phyloP scores from a whole-genome alignment of 2,329 filamentous ascomycete species.

The Herpotrichia juniperi region DNA sequence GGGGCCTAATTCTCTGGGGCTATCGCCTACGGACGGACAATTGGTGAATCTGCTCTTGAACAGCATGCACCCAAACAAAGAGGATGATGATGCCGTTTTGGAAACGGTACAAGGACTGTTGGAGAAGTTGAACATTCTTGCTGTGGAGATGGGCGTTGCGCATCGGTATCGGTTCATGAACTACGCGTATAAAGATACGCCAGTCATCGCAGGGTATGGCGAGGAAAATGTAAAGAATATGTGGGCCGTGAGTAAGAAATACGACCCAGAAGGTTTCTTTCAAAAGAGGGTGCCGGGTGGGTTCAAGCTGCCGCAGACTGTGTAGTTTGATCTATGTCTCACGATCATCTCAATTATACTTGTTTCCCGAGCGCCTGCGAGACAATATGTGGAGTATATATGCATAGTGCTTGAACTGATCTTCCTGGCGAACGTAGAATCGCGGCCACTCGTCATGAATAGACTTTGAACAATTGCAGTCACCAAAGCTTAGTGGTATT shows the following conservation, averaged over 20 bases:
- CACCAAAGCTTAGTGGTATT: no score
- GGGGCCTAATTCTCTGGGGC: background rate
- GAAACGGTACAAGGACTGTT: slow-evolving; percentile 6
- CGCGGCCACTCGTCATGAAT: no score
- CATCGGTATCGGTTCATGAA: slow-evolving; percentile 29
- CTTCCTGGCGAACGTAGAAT: no score
- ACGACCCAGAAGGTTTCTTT: slow-evolving; percentile 1
- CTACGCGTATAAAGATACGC: slow-evolving; percentile 45
- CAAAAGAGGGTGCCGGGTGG: slow-evolving; percentile 1
- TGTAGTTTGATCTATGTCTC: no score
- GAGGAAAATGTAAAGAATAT: slow-evolving; percentile 28
- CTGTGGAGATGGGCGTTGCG: slow-evolving; percentile 8
- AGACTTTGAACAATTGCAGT: no score
- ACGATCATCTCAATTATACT: no score
- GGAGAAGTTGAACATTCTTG: slow-evolving; percentile 24
- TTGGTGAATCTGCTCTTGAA: slow-evolving; percentile 11
- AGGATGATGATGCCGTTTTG: slow-evolving; percentile 2
- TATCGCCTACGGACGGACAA: slow-evolving; percentile 6
- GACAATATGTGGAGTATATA: no score
- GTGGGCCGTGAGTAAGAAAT: background rate
- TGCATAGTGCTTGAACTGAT: no score
- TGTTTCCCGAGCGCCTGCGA: no score
- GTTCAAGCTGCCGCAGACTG: background rate
- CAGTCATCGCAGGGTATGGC: slow-evolving; percentile 50
- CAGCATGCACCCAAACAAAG: slow-evolving; percentile 8